These are phyloP conservation scores for Karstenula rhodostoma DNA, from an alignment of 2,329 filamentous ascomycete species.

Conservation along the genomic window DNA sequence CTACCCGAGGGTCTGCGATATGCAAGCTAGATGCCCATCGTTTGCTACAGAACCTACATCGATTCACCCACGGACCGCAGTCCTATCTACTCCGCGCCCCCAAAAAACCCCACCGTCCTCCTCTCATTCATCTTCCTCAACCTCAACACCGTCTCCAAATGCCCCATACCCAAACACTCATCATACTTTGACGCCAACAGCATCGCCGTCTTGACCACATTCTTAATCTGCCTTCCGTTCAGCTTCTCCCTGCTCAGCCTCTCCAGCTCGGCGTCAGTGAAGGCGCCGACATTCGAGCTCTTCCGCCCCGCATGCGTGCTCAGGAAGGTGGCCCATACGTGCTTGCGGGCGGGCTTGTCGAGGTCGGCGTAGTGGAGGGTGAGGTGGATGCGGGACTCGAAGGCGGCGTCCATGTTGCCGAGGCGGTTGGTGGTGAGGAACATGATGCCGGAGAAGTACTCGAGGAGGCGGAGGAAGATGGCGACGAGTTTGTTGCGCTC, in stretches of 20 bases:
- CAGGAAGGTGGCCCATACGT: conserved; percentile 49
- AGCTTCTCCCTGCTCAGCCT: conserved; percentile 40
- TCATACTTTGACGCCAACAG: conserved; percentile 18
- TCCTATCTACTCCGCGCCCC: conserved; percentile 5
- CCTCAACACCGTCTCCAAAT: conserved; percentile 22
- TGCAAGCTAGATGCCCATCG: too few species aligned
- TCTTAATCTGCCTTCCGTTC: conserved; percentile 55
- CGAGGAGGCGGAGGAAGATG: conserved; percentile 82
- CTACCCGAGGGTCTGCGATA: too few species aligned
- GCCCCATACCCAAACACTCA: conserved; percentile 15
- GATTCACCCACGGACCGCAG: too few species aligned
- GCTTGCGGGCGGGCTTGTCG: conserved; percentile 43
- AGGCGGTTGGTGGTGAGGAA: conserved; percentile 86
- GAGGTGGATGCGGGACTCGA: conserved; percentile 58
- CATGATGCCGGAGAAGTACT: conserved; percentile 85
- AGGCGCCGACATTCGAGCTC: conserved; percentile 21
- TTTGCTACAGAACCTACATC: too few species aligned
- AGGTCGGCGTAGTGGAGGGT: conserved; percentile 54
- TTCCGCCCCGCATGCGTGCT: conserved; percentile 7
- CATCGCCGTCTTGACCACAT: conserved; percentile 35
- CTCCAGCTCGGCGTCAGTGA: conserved; percentile 41
- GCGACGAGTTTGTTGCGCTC: conserved; percentile 84
- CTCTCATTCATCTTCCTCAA: conserved; percentile 18
- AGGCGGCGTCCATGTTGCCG: conserved; percentile 53
- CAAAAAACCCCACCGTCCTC: conserved; percentile 13